Conservation (phyloP, 306 rosid species). For the Sicyos baderoa region DNA sequence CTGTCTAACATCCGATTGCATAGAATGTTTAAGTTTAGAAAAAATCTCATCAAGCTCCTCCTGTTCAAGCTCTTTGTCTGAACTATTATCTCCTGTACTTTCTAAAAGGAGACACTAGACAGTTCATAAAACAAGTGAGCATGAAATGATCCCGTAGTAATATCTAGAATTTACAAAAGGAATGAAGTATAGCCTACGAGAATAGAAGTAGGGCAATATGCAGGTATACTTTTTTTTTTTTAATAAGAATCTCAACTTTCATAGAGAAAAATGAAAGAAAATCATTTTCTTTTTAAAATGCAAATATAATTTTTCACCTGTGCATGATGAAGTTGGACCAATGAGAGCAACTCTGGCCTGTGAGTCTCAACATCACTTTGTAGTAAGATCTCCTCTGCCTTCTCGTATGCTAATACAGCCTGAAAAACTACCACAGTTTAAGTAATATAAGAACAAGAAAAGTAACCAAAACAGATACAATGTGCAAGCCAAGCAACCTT, state of each 20-base stretch:
- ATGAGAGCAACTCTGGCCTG: conserved; percentile 73
- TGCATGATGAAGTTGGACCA: conserved; percentile 91
- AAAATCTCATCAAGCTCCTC: conserved; percentile 72
- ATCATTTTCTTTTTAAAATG: too few species aligned
- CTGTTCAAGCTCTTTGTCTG: conserved; percentile 75
- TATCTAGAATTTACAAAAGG: conserved; percentile 3
- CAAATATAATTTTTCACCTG: conserved; percentile 44
- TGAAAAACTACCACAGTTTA: conserved; percentile 25
- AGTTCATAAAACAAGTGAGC: conserved; percentile 38
- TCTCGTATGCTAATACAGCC: conserved; percentile 80
- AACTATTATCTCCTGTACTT: conserved; percentile 54
- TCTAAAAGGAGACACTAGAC: conserved; percentile 77
- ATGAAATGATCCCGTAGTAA: conserved; percentile 17
- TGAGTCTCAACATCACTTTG: conserved; percentile 66
- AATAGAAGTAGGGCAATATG: neutral
- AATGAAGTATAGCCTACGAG: neutral
- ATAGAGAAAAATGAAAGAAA: too few species aligned
- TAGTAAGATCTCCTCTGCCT: conserved; percentile 77
- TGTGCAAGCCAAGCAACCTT: conserved; percentile 42
- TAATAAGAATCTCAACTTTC: too few species aligned
- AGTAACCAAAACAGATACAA: conserved; percentile 6
- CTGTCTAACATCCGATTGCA: conserved; percentile 73
- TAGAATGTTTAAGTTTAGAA: conserved; percentile 62
- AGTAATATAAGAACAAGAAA: conserved; percentile 8
- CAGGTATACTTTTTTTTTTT: neutral